Base-by-base conservation (phyloP, 306 rosid species). In the Prunus persica region DNA sequence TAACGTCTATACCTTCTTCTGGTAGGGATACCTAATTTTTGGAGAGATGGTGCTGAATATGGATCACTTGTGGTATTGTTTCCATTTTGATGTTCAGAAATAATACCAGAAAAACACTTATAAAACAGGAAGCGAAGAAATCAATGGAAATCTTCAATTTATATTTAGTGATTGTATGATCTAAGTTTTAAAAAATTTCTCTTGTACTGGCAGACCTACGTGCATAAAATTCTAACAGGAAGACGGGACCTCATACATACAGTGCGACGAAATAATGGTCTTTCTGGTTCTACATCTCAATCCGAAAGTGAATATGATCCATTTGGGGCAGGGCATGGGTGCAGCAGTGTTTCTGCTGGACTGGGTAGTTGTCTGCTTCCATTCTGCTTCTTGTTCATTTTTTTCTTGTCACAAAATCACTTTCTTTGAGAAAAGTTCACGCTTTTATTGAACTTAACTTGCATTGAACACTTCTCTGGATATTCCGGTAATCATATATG, bases 311-410 rank as follows among this genome's bases (percentile, higher is more conserved):
- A 91, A 83, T 92, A 86, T 61, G 98, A 94, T 77, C 91, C 97
- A 52, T 94, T 94, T 69, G 95, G 95, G 67, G 83, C 96, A n/a
- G 96, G 93, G 73, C 98, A 94, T 80, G 98, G 98, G 56, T 94
- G 97, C 91, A 94, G 83, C 85, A 90, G 98, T 82, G 83, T 94
- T 80, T 94, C 97, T 65, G 98, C 98, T 38, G 97, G 93, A 77
- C 97, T 94, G 80, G 98, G 98, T 94, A 92, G 54, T 69, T 79
- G 45, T 78, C 51, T 75, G 52, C 65, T 63, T 77, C 69, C 47
- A 12, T 5, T 68, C 9, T 57, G 30, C 43, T 43, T 54, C 34
- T 56, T 64, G 19, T 41, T 34, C 14, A 12, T 34, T 34, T 47
- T 82, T 66, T 52, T 74, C 34, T 49, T 43, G 25, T 58, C 27